These are phyloP conservation scores for Volvox carteri DNA, from an alignment of 163 green algal species.

Conservation along the genomic window DNA sequence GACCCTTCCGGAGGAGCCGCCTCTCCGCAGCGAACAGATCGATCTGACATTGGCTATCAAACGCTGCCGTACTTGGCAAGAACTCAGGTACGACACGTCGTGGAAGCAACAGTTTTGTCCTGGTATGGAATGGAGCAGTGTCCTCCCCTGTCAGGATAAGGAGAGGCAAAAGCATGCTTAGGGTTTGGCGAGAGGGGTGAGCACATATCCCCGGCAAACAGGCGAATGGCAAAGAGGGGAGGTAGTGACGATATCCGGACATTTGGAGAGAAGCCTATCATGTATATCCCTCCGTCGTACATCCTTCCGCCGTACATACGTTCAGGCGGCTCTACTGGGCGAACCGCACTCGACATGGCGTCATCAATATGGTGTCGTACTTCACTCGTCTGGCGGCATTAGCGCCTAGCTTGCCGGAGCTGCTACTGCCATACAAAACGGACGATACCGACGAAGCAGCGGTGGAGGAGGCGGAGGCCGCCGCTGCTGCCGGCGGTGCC, in stretches of 20 bases:
- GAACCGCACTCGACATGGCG: slow-evolving; percentile 26
- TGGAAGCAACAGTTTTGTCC: too few species aligned
- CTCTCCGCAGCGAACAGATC: slow-evolving; percentile 25
- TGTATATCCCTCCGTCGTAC: too few species aligned
- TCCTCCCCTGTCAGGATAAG: too few species aligned
- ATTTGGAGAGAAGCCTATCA: too few species aligned
- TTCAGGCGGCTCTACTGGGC: slow-evolving; percentile 44
- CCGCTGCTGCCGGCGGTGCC: not conserved
- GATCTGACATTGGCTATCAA: slow-evolving; percentile 1
- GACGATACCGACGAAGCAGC: not conserved
- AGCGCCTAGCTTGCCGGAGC: slow-evolving; percentile 4
- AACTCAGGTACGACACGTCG: slow-evolving; percentile 44
- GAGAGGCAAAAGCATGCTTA: too few species aligned
- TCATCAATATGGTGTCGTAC: slow-evolving; percentile 45
- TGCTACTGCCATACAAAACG: not conserved
- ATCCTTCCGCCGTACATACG: not conserved
- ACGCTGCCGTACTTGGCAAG: slow-evolving; percentile 17
- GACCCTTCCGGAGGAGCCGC: slow-evolving; percentile 25
- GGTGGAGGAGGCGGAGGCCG: not conserved
- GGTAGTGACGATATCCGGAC: too few species aligned
- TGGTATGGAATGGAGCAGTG: too few species aligned
- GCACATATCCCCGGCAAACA: too few species aligned
- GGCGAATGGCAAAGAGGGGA: not conserved
- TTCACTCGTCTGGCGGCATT: slow-evolving; percentile 19
- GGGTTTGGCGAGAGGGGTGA: too few species aligned